Conservation (phyloP, 805 yeast genomes). For the Candida tammaniensis region DNA sequence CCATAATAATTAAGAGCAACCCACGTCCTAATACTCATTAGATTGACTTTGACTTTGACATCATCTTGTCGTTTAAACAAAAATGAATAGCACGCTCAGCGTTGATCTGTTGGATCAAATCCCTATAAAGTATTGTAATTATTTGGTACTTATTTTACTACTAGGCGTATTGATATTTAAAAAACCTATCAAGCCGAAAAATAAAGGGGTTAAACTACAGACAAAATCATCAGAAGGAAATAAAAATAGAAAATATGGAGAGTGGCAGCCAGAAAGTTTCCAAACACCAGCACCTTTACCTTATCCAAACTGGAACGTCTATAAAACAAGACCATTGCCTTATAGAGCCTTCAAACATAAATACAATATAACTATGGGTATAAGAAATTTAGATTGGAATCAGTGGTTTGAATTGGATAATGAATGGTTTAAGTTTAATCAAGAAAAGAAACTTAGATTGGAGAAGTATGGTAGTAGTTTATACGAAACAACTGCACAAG, state of each 20-base stretch:
- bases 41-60: no score
- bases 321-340: constrained; percentile 53
- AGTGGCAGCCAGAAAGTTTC: constrained; percentile 54
- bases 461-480: constrained; percentile 44
- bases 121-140: constrained; percentile 5
- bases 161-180: not conserved
- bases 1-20: no score
- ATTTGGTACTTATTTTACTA: not conserved
- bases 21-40: no score
- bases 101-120: not conserved
- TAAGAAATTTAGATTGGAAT: constrained; percentile 57
- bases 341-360: constrained; percentile 66
- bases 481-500: constrained; percentile 51
- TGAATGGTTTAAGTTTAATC: constrained; percentile 58
- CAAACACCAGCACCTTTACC: constrained; percentile 49
- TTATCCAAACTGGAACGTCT: constrained; percentile 48
- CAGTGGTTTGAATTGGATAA: constrained; percentile 69
- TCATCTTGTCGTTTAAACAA: no score
- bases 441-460: constrained; percentile 49
- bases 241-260: constrained; percentile 41
- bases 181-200: constrained; percentile 1
- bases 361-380: constrained; percentile 68
- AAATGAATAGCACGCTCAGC: not conserved
- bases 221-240: constrained; percentile 2
- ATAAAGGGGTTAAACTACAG: not conserved